These are phyloP conservation scores for Cutaneotrichosporon cutaneum DNA, from an alignment of 1,284 basidiomycete species.

Conservation along the genomic window DNA sequence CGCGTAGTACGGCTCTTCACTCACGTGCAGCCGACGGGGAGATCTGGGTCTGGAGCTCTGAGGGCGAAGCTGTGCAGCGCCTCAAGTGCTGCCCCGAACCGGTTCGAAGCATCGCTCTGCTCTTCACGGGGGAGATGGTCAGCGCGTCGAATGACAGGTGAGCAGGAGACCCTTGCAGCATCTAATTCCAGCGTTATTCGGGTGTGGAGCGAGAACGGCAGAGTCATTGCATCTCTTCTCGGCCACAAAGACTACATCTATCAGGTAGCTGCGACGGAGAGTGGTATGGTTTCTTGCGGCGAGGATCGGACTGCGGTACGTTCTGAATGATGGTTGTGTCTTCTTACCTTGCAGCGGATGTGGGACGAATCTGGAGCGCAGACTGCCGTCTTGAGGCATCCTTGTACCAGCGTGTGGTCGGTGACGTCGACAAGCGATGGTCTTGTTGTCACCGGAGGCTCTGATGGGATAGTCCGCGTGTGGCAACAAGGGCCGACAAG, in stretches of 20 bases:
- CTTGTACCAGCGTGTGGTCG: slow-evolving; percentile 2
- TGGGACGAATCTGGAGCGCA: slow-evolving; percentile 2
- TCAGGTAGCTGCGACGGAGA: neutral
- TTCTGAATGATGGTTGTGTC: neutral
- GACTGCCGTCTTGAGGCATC: neutral
- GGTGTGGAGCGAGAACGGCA: neutral
- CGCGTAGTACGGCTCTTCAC: neutral
- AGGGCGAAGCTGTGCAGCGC: neutral
- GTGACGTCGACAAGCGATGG: neutral
- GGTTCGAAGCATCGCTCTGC: neutral
- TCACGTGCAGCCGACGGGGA: neutral
- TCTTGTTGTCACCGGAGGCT: neutral
- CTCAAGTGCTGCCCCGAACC: slow-evolving; percentile 6
- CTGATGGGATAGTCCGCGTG: neutral
- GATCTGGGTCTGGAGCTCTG: neutral
- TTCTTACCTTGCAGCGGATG: neutral
- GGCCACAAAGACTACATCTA: slow-evolving; percentile 3
- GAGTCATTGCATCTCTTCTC: neutral
- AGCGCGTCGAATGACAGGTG: slow-evolving; percentile 1
- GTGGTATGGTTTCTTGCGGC: neutral
- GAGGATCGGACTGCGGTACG: slow-evolving; percentile 2
- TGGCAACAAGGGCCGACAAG: neutral
- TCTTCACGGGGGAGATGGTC: neutral
- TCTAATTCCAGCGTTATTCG: neutral
- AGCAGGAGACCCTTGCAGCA: neutral